These are phyloP conservation scores for Aspergillus quadrilineatus DNA, from an alignment of 2,329 filamentous ascomycete species.

Conservation along the genomic window DNA sequence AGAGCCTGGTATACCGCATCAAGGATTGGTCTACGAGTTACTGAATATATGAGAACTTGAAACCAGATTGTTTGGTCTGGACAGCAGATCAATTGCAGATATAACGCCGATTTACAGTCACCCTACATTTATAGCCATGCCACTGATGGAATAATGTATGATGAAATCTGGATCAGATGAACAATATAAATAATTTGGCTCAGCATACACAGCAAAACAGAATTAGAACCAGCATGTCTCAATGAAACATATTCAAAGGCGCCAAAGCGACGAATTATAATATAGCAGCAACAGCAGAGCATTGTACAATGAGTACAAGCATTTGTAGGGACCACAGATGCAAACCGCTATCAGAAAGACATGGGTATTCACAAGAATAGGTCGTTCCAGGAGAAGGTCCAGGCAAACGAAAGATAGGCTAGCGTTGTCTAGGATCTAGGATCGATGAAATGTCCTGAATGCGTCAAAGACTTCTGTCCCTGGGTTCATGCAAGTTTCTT, in stretches of 20 bases:
- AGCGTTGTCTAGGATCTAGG: not conserved
- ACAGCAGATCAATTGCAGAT: not conserved
- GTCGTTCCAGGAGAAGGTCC: not conserved
- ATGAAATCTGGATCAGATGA: not conserved
- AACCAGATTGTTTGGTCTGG: too few relatives aligned
- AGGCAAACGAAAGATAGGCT: not conserved
- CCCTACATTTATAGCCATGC: not conserved
- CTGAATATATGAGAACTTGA: too few relatives aligned
- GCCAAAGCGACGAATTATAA: not conserved
- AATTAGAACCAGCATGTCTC: not conserved
- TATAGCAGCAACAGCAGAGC: not conserved
- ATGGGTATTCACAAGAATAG: not conserved
- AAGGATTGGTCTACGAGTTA: too few relatives aligned
- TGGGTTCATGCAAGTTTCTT: slow-evolving; percentile 24
- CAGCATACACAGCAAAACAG: not conserved
- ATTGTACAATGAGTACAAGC: not conserved
- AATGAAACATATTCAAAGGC: not conserved
- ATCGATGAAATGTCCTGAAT: not conserved
- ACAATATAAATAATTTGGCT: slow-evolving; percentile 1
- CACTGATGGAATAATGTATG: not conserved
- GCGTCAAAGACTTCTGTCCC: not conserved
- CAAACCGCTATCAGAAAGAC: not conserved
- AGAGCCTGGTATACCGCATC: too few relatives aligned
- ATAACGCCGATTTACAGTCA: not conserved
- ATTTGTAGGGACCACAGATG: not conserved